These are phyloP conservation scores for Pilobolus umbonatus DNA, from an alignment of 192 early-diverging fungal species.

Conservation along the genomic window DNA sequence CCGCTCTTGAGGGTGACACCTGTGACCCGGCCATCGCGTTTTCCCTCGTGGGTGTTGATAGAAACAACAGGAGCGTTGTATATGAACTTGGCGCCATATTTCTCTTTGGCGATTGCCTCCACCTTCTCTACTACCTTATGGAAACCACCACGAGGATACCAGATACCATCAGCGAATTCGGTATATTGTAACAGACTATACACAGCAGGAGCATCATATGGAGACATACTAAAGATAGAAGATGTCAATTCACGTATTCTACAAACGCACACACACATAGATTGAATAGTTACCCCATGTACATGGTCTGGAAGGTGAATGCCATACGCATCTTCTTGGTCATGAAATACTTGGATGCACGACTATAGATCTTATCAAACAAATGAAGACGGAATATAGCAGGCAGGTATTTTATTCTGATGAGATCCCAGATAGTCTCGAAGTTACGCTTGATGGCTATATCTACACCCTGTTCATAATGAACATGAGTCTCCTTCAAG, in stretches of 20 bases:
- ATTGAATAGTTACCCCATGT: constrained; percentile 55
- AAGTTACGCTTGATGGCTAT: constrained; percentile 48
- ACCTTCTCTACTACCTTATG: constrained; percentile 42
- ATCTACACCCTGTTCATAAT: constrained; percentile 41
- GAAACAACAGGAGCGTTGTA: constrained; percentile 37
- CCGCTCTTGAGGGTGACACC: constrained; percentile 46
- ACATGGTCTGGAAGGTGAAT: constrained; percentile 60
- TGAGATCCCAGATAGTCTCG: constrained; percentile 37
- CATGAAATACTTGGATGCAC: constrained; percentile 40
- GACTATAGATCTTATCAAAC: constrained; percentile 34
- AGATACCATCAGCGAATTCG: constrained; percentile 51
- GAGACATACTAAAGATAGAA: constrained; percentile 47
- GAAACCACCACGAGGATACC: constrained; percentile 56
- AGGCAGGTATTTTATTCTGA: constrained; percentile 35
- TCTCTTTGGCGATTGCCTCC: constrained; percentile 37
- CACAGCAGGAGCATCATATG: constrained; percentile 54
- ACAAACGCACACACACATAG: neutral
- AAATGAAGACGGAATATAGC: constrained; percentile 42
- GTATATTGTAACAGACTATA: constrained; percentile 52
- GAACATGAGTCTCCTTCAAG: constrained; percentile 42
- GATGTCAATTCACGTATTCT: neutral
- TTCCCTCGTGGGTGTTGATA: constrained; percentile 33
- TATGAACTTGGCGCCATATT: constrained; percentile 35
- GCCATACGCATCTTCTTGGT: constrained; percentile 51
- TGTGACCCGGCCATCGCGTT: constrained; percentile 25